Percentiles rank a stretch among this genome's conserved stretches.
phyloP scores from a whole-genome alignment of 352 stramenopile species.

The Pythium aphanidermatum region DNA sequence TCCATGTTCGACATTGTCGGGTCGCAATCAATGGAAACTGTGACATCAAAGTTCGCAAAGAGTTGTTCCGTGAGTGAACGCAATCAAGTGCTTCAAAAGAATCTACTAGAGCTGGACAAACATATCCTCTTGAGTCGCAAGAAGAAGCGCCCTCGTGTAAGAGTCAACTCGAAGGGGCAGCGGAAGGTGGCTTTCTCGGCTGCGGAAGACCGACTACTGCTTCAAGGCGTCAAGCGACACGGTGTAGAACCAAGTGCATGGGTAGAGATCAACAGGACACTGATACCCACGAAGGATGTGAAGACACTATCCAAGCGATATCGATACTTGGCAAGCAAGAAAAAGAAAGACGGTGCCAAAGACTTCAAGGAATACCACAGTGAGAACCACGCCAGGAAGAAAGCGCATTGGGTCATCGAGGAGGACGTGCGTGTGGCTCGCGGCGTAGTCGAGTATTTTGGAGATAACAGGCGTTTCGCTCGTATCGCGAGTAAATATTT shows the following conservation, averaged over 20 bases:
- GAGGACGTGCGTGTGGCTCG: conserved; percentile 72
- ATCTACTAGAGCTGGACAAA: conserved; percentile 65
- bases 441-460: conserved; percentile 57
- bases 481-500: conserved; percentile 49
- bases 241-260: conserved; percentile 43
- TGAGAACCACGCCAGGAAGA: conserved; percentile 30
- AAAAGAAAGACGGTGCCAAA: conserved; percentile 32
- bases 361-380: conserved; percentile 56
- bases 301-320: conserved; percentile 55
- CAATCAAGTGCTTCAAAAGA: conserved; percentile 41
- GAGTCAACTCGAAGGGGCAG: neutral
- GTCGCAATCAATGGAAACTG: conserved; percentile 48
- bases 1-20: conserved; percentile 85
- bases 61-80: conserved; percentile 45
- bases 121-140: conserved; percentile 42
- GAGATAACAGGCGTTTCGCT: conserved; percentile 59
- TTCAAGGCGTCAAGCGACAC: conserved; percentile 63
- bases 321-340: conserved; percentile 60
- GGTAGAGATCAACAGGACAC: conserved; percentile 52
- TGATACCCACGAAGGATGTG: conserved; percentile 52
- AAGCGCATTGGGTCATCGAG: conserved; percentile 60
- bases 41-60: conserved; percentile 36
- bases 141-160: conserved; percentile 23
- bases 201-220: conserved; percentile 59
- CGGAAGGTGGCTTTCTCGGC: conserved; percentile 27